Percentiles rank a stretch among this genome's conserved stretches.
These are phyloP conservation scores for Pinguiococcus pyrenoidosus DNA, from an alignment of 108 stramenopile species.

Conservation along the genomic window DNA sequence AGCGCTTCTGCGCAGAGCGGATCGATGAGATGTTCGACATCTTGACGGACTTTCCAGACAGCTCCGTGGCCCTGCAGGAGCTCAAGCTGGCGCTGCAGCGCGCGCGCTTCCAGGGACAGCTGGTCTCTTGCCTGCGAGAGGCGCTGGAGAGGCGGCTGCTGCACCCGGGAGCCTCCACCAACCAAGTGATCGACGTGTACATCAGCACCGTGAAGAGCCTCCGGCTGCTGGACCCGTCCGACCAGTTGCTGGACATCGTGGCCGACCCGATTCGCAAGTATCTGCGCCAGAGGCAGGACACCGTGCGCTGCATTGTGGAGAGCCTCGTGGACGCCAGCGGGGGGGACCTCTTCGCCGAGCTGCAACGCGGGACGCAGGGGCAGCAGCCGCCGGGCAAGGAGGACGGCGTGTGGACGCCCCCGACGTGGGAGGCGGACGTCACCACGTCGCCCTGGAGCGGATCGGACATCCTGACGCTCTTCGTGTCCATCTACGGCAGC, in stretches of 20 bases:
- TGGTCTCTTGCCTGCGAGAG: constrained; percentile 20
- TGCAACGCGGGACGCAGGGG: constrained; percentile 29
- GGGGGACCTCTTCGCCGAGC: constrained; percentile 83
- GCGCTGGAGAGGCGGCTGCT: constrained; percentile 57
- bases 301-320: constrained; percentile 86
- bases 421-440: constrained; percentile 4
- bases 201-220: constrained; percentile 68
- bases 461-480: constrained; percentile 75
- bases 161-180: constrained; percentile 84
- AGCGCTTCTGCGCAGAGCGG: constrained; percentile 21
- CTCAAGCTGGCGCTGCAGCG: constrained; percentile 26
- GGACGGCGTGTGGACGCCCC: constrained; percentile 8
- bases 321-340: constrained; percentile 77
- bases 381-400: constrained; percentile 42
- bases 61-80: constrained; percentile 26
- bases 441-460: constrained; percentile 4
- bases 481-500: constrained; percentile 92
- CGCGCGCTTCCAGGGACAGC: constrained; percentile 28
- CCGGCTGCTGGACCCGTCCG: constrained; percentile 67
- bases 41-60: constrained; percentile 41
- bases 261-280: constrained; percentile 72
- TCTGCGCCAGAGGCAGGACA: constrained; percentile 64
- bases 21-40: constrained; percentile 38
- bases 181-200: constrained; percentile 88
- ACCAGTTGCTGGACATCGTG: constrained; percentile 64